These are phyloP conservation scores for Colletotrichum ledebouriae DNA, from an alignment of 2,329 filamentous ascomycete species.

Conservation along the genomic window DNA sequence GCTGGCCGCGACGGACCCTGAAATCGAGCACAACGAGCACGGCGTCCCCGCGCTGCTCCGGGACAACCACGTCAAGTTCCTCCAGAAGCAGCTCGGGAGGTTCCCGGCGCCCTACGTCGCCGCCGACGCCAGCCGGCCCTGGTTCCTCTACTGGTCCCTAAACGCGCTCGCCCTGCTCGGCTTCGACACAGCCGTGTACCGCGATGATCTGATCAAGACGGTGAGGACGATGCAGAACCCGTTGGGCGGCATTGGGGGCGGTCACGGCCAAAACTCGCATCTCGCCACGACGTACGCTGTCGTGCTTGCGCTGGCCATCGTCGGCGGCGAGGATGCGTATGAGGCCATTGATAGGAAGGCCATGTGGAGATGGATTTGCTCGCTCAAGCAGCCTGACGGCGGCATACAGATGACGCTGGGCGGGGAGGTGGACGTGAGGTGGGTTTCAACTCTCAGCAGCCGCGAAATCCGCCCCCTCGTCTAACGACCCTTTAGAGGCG, in stretches of 20 bases:
- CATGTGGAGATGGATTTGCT: conserved; percentile 93
- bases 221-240: conserved; percentile 85
- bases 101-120: conserved; percentile 79
- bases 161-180: conserved; percentile 81
- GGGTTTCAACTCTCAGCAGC: conserved; percentile 48
- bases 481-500: conserved; percentile 70
- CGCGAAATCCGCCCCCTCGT: conserved; percentile 22
- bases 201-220: conserved; percentile 78
- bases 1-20: conserved; percentile 68
- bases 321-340: conserved; percentile 81
- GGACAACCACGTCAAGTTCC: conserved; percentile 70
- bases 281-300: conserved; percentile 90
- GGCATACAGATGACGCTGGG: conserved; percentile 90
- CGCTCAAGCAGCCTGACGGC: conserved; percentile 87
- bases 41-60: conserved; percentile 83
- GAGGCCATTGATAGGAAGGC: conserved; percentile 82
- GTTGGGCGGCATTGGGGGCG: conserved; percentile 89
- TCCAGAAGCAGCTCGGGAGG: conserved; percentile 68
- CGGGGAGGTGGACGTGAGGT: conserved; percentile 94
- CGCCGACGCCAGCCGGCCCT: conserved; percentile 89
- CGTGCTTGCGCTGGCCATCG: conserved; percentile 81
- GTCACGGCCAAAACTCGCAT: conserved; percentile 91
- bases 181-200: conserved; percentile 77
- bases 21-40: conserved; percentile 72
- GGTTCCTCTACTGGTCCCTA: conserved; percentile 95